These are phyloP conservation scores for Solanum chilense DNA, from an alignment of 257 asterid genomes.

Conservation along the genomic window DNA sequence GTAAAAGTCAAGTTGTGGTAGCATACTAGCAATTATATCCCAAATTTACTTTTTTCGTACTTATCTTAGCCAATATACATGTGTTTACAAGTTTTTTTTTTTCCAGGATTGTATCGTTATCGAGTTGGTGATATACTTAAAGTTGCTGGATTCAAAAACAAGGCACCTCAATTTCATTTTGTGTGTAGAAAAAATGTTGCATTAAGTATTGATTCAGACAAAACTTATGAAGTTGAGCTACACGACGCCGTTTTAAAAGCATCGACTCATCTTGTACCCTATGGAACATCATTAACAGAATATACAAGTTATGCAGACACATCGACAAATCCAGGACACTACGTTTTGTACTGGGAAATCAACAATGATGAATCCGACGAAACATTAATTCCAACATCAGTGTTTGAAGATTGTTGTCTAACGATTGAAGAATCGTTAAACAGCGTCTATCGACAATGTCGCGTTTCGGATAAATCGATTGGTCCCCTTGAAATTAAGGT, in stretches of 20 bases:
- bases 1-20: neutral
- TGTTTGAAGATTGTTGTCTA: constrained; percentile 20
- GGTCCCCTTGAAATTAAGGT: constrained; percentile 30
- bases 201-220: constrained; percentile 31
- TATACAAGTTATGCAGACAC: constrained; percentile 28
- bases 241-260: constrained; percentile 27
- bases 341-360: constrained; percentile 28
- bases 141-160: constrained; percentile 28
- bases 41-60: neutral
- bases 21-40: too few species aligned
- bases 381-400: constrained; percentile 3
- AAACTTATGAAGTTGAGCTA: constrained; percentile 29
- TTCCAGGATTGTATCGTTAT: constrained; percentile 26
- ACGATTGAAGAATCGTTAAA: constrained; percentile 29
- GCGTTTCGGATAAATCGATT: constrained; percentile 31
- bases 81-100: neutral
- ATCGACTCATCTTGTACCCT: neutral
- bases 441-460: constrained; percentile 29
- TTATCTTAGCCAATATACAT: neutral
- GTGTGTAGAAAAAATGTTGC: constrained; percentile 25
- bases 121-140: constrained; percentile 32
- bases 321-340: constrained; percentile 25
- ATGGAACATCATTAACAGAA: constrained; percentile 7
- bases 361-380: neutral
- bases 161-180: constrained; percentile 31